Percentiles rank a stretch among this genome's conserved stretches.
Conservation (phyloP, 179 eudicot species). For the Spergularia azorica region DNA sequence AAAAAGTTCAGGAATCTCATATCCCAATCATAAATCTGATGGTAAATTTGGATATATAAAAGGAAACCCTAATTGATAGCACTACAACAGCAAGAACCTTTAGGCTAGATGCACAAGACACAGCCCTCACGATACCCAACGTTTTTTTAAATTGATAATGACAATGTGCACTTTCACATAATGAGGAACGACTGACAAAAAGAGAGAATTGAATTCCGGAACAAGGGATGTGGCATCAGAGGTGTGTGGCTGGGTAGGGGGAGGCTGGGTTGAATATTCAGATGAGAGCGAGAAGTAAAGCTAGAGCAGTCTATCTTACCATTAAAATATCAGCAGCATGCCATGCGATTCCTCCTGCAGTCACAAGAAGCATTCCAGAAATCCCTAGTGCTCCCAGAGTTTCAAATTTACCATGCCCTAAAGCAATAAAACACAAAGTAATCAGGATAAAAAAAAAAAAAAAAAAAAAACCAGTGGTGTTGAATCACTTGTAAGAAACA, state of each 20-base stretch:
- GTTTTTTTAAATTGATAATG: not conserved
- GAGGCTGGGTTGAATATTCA: not conserved
- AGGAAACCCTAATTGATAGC: not conserved
- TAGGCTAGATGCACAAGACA: not conserved
- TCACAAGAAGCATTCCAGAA: conserved; percentile 79
- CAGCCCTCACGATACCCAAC: not conserved
- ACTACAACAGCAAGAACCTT: not conserved
- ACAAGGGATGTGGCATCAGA: not conserved
- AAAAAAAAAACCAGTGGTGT: not conserved
- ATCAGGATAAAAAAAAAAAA: no score
- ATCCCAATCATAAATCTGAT: not conserved
- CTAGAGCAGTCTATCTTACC: conserved; percentile 43
- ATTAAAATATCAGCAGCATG: conserved; percentile 81
- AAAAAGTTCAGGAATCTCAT: no score
- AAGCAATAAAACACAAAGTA: conserved; percentile 16
- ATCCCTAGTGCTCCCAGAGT: conserved; percentile 91
- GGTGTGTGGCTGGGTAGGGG: not conserved
- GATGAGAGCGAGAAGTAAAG: not conserved
- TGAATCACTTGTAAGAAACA: not conserved
- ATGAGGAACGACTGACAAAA: not conserved
- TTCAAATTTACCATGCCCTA: conserved; percentile 99
- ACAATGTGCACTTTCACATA: not conserved
- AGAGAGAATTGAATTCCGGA: not conserved
- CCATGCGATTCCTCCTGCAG: conserved; percentile 98
- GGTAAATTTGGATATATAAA: not conserved